Conservation (phyloP, 352 stramenopile genomes). For the Peronospora destructor region DNA sequence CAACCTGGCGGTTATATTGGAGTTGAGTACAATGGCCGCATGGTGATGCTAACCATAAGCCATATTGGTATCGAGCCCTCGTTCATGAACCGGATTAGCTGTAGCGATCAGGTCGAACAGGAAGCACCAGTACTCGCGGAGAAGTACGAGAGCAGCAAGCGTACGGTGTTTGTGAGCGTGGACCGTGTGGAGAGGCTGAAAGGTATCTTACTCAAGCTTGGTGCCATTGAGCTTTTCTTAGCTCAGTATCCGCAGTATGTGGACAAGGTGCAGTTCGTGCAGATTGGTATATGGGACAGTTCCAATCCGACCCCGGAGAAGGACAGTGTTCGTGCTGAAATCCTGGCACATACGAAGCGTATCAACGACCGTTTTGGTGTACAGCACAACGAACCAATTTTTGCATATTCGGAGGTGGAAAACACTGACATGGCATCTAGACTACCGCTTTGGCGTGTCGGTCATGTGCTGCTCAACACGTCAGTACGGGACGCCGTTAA, state of each 20-base stretch:
- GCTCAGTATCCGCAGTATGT: conserved; percentile 65
- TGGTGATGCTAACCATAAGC: conserved; percentile 95
- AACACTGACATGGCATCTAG: conserved; percentile 76
- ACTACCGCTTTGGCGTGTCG: conserved; percentile 64
- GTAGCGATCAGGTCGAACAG: conserved; percentile 45
- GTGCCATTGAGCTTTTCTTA: conserved; percentile 94
- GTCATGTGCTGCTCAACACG: conserved; percentile 67
- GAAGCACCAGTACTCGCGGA: conserved; percentile 34
- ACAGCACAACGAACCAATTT: conserved; percentile 40
- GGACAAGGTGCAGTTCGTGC: conserved; percentile 82
- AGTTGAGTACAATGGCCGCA: conserved; percentile 95
- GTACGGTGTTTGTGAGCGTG: conserved; percentile 89
- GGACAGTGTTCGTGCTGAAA: conserved; percentile 50
- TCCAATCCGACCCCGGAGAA: conserved; percentile 72
- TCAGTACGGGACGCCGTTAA: conserved; percentile 79
- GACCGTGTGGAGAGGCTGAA: conserved; percentile 95
- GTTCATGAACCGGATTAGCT: conserved; percentile 65
- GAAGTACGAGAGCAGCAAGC: conserved; percentile 50
- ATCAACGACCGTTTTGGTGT: conserved; percentile 60
- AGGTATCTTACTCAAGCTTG: conserved; percentile 95
- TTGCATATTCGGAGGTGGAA: conserved; percentile 68
- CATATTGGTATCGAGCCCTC: conserved; percentile 95
- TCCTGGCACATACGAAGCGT: conserved; percentile 50
- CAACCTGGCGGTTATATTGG: conserved; percentile 89
- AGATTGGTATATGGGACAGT: conserved; percentile 71